Percentiles rank a stretch among this genome's conserved stretches.
These are phyloP conservation scores for Geranomyces variabilis DNA, from an alignment of 192 early-diverging fungal genomes.

Conservation along the genomic window DNA sequence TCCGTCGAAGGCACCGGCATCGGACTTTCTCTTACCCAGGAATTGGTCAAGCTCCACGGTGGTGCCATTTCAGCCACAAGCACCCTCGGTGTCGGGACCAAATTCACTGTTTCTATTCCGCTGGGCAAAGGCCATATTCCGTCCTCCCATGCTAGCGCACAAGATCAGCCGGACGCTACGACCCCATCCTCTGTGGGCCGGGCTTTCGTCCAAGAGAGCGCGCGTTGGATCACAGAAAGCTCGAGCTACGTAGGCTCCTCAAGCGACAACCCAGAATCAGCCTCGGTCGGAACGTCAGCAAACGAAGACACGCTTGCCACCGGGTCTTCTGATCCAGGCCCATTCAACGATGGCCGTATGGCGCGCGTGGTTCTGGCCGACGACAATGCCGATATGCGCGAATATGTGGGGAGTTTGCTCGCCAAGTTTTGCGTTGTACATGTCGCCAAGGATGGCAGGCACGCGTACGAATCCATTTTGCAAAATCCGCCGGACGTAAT, in stretches of 20 bases:
- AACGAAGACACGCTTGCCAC: neutral
- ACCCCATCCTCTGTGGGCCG: neutral
- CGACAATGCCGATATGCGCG: slow-evolving; percentile 12
- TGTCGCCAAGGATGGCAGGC: slow-evolving; percentile 8
- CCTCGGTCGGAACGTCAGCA: slow-evolving; percentile 4
- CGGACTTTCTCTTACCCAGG: slow-evolving; percentile 44
- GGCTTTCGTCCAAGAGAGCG: neutral
- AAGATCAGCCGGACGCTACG: too few relatives aligned
- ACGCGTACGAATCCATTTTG: neutral
- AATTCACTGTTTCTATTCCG: slow-evolving; percentile 25
- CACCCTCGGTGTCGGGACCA: slow-evolving; percentile 7
- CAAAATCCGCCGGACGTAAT: neutral
- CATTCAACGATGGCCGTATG: neutral
- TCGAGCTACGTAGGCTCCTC: neutral
- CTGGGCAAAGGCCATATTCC: slow-evolving; percentile 11
- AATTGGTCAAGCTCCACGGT: slow-evolving; percentile 51
- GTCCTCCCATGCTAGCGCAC: too few relatives aligned
- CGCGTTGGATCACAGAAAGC: neutral
- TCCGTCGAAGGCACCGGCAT: slow-evolving; percentile 41
- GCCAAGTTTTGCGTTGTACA: neutral
- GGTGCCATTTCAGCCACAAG: slow-evolving; percentile 44
- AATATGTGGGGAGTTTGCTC: slow-evolving; percentile 2
- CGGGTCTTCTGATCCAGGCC: slow-evolving; percentile 1
- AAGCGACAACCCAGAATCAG: neutral
- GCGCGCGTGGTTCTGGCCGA: slow-evolving; percentile 12